These are phyloP conservation scores for Puccinia hordei DNA, from an alignment of 1,284 basidiomycete genomes.

Conservation along the genomic window DNA sequence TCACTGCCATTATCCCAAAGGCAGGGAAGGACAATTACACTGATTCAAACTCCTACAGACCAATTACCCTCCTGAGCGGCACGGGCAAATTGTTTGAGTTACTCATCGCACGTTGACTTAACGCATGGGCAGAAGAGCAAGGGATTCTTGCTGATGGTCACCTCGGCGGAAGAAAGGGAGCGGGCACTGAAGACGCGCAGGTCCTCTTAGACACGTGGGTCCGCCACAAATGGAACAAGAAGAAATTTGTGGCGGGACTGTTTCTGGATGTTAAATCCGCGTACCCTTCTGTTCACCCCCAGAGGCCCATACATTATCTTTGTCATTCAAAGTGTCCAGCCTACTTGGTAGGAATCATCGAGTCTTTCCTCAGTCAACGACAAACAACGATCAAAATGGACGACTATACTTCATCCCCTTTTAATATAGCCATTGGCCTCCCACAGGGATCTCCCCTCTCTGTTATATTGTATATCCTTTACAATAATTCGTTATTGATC, in stretches of 20 bases:
- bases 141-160: neutral
- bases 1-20: neutral
- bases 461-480: slow-evolving; percentile 16
- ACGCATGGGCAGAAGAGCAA: neutral
- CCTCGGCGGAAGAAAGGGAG: slow-evolving; percentile 2
- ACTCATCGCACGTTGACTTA: neutral
- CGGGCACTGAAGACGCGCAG: no score
- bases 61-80: slow-evolving; percentile 9
- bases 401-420: neutral
- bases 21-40: slow-evolving; percentile 20
- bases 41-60: slow-evolving; percentile 1
- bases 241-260: neutral
- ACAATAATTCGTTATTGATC: slow-evolving; percentile 1
- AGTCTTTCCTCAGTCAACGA: neutral
- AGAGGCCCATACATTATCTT: neutral
- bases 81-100: slow-evolving; percentile 11
- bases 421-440: neutral
- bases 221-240: no score
- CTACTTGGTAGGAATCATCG: neutral
- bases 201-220: no score
- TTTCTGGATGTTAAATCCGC: slow-evolving; percentile 28
- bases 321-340: neutral
- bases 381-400: neutral
- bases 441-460: slow-evolving; percentile 4
- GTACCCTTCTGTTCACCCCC: slow-evolving; percentile 3